Evolutionary conservation across 202 grass and related monocot genomes (phyloP), one percentile per base, ranked within the genome.

Genomic region (Schoenoplectus triqueter): DNA sequence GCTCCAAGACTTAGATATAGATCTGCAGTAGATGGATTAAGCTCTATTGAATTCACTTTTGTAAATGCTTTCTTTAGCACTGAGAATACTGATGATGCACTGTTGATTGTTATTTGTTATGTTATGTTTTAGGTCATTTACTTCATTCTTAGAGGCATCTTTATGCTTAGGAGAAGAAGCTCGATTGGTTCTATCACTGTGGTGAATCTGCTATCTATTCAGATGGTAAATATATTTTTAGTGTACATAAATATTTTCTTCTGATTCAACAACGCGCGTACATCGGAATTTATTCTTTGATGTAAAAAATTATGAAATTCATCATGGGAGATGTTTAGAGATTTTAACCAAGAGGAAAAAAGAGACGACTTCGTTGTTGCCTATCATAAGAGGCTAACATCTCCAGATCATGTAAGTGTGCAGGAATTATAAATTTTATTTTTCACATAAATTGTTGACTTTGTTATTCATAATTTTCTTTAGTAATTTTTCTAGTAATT

Each of bases 151-250:
- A 92, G 95, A 89, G 92, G 92, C 67, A 93, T 98, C 84, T 95
- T 92, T 84, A 18, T 98, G 85, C 71, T 93, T 63, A 92, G 89
- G 86, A 95, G 95, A 54, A 98, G 1, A 92, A 98, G 64, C 87
- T 98, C 41, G 87, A 98, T 85, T 98, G 95, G 95, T 98, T 98
- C 85, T 98, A 98, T 56, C 89, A 95, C 87, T 92, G 92, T 0
- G 92, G 92, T 68, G 95, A 92, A 54, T 87, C 92, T 66, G 87
- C 91, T 41, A 95, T 98, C 83, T 98, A 89, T 87, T 91, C 89
- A 90, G 92, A 98, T 86, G 89, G 95, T 93, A 86, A 45, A 78
- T 65, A 66, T 20, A 2, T 22, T 84, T 67, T 2, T 0, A 15
- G 44, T 69, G 51, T 42, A 78, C 55, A 42, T 5, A 57, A 71